A percentile compares a stretch with the other conserved stretches of the same genome.
Conservation (phyloP, 306 rosid genomes). For the Luffa aegyptiaca region DNA sequence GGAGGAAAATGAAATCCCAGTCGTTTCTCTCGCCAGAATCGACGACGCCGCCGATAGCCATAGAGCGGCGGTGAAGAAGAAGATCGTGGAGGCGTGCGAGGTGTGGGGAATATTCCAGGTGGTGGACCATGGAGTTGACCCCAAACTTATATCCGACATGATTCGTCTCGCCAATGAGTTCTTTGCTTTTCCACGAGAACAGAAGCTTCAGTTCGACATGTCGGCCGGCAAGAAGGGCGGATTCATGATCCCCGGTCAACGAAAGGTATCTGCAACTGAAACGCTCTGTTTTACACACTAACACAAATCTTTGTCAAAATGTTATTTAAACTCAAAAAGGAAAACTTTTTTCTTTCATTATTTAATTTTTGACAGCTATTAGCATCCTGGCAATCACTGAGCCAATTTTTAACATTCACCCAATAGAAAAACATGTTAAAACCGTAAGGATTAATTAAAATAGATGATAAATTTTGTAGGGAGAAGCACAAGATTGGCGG, state of each 20-base stretch:
- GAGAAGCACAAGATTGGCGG: conserved; percentile 70
- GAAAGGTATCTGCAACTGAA: conserved; percentile 26
- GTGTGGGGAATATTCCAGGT: conserved; percentile 80
- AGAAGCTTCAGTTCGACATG: conserved; percentile 80
- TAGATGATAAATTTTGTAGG: conserved; percentile 22
- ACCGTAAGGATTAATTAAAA: too few species aligned
- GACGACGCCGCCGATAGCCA: conserved; percentile 28
- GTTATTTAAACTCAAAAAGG: too few species aligned
- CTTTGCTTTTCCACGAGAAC: conserved; percentile 52
- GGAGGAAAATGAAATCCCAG: conserved; percentile 45
- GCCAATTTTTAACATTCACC: too few species aligned
- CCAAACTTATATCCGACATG: conserved; percentile 42
- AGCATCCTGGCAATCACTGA: too few species aligned
- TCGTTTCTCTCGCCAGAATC: conserved; percentile 60
- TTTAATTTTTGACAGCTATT: too few species aligned
- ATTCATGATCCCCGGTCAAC: conserved; percentile 72
- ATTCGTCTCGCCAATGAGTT: conserved; percentile 41
- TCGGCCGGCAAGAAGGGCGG: conserved; percentile 84
- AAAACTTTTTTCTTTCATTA: too few species aligned
- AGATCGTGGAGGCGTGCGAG: conserved; percentile 71
- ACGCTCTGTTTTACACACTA: too few species aligned
- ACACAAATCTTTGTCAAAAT: too few species aligned
- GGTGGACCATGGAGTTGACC: conserved; percentile 65
- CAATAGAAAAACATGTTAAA: too few species aligned
- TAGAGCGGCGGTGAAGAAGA: conserved; percentile 32